These are phyloP conservation scores for Linaria vulgaris DNA, from an alignment of 257 asterid species.

Conservation along the genomic window DNA sequence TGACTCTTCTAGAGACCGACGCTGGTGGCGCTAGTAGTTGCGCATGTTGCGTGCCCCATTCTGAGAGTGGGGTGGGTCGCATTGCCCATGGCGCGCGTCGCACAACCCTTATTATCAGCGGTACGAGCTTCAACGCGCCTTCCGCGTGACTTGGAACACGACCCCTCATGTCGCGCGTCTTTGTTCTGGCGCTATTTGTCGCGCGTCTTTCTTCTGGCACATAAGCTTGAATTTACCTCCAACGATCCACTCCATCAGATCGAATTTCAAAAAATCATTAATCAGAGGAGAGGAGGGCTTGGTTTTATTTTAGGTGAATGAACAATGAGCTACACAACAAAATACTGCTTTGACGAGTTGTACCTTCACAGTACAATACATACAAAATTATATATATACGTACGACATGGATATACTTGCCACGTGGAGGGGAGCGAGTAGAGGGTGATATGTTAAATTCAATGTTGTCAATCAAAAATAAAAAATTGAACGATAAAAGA, in stretches of 20 bases:
- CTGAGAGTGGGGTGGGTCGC: too few species aligned
- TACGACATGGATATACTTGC: conserved; percentile 15
- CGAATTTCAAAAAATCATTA: conserved; percentile 39
- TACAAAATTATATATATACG: conserved; percentile 5
- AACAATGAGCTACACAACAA: conserved; percentile 22
- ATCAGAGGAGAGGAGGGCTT: conserved; percentile 16
- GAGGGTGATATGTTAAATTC: conserved; percentile 34
- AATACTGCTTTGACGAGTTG: conserved; percentile 44
- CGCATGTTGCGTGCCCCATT: too few species aligned
- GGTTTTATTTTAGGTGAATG: conserved; percentile 9
- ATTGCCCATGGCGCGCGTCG: too few species aligned
- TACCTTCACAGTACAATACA: conserved; percentile 21
- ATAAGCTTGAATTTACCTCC: conserved; percentile 94
- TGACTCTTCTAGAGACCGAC: too few species aligned
- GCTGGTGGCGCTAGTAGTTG: too few species aligned
- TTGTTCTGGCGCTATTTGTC: too few species aligned
- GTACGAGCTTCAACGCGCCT: too few species aligned
- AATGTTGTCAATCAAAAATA: background rate
- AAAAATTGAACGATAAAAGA: too few species aligned
- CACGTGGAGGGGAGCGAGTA: conserved; percentile 30
- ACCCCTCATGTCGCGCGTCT: too few species aligned
- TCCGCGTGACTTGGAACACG: too few species aligned
- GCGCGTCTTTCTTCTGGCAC: too few species aligned
- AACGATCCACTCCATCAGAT: conserved; percentile 82
- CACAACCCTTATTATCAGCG: too few species aligned